Conservation (phyloP, 768 basidiomycete genomes). For the Dacryopinax spathularia region DNA sequence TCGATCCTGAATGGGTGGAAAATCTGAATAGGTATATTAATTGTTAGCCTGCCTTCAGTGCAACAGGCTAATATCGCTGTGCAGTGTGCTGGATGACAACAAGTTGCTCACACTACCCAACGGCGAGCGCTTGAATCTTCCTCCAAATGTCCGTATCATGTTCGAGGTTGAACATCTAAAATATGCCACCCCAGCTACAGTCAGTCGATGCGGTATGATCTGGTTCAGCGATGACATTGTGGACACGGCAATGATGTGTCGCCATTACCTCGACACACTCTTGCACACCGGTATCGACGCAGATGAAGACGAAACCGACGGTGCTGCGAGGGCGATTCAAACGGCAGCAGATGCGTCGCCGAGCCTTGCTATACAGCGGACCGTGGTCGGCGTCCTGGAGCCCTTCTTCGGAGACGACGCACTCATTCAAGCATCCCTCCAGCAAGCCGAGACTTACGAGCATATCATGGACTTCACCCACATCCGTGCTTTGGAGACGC, state of each 20-base stretch:
- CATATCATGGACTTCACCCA: conserved; percentile 98
- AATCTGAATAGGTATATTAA: conserved; percentile 81
- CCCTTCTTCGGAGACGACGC: conserved; percentile 73
- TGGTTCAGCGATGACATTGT: conserved; percentile 99
- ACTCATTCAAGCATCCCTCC: conserved; percentile 63
- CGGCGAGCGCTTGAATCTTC: conserved; percentile 92
- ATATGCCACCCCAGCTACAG: conserved; percentile 93
- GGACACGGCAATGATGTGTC: conserved; percentile 80
- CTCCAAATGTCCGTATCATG: conserved; percentile 96
- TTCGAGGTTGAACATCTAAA: conserved; percentile 97
- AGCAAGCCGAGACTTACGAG: conserved; percentile 69
- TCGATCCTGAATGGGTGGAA: conserved; percentile 99
- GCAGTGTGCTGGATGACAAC: conserved; percentile 95
- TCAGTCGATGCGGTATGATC: conserved; percentile 99
- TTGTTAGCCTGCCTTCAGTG: not conserved
- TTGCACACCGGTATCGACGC: conserved; percentile 64
- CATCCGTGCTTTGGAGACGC: conserved; percentile 82
- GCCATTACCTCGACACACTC: conserved; percentile 70
- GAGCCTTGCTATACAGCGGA: conserved; percentile 60
- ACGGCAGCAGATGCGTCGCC: conserved; percentile 35
- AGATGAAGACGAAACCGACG: conserved; percentile 71
- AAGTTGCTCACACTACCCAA: conserved; percentile 93
- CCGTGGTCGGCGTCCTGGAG: conserved; percentile 58
- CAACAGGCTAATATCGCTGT: not conserved
- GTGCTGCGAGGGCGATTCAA: conserved; percentile 15